These are phyloP conservation scores for Plasmopara muralis DNA, from an alignment of 352 stramenopile species.

Conservation along the genomic window DNA sequence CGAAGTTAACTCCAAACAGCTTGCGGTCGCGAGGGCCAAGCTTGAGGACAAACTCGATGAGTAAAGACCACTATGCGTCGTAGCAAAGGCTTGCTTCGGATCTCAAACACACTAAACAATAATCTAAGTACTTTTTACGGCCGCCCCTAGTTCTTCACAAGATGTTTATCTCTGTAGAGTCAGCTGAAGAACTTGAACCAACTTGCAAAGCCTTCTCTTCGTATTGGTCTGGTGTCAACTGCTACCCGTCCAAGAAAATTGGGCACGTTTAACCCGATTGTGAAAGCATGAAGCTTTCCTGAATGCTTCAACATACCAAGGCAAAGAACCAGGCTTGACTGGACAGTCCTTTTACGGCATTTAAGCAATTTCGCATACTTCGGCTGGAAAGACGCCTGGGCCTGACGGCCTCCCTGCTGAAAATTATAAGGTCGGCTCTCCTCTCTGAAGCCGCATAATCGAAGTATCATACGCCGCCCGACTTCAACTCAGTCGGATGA, in stretches of 20 bases:
- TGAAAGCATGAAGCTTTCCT: background rate
- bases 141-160: background rate
- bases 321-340: background rate
- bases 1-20: no score
- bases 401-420: background rate
- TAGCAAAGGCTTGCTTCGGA: background rate
- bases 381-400: background rate
- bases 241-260: background rate
- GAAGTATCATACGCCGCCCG: background rate
- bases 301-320: background rate
- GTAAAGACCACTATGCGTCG: no score
- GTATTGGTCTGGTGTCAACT: background rate
- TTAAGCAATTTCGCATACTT: background rate
- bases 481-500: background rate
- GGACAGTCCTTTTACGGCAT: background rate
- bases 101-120: background rate
- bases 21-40: no score
- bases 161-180: no score
- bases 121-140: background rate
- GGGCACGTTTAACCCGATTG: background rate
- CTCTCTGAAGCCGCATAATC: background rate
- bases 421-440: background rate
- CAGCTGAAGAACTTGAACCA: no score
- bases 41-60: no score
- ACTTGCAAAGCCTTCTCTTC: no score